Evolutionary conservation across 2,329 filamentous ascomycete genomes (phyloP).

Genomic region (Ambrosiella xylebori): DNA sequence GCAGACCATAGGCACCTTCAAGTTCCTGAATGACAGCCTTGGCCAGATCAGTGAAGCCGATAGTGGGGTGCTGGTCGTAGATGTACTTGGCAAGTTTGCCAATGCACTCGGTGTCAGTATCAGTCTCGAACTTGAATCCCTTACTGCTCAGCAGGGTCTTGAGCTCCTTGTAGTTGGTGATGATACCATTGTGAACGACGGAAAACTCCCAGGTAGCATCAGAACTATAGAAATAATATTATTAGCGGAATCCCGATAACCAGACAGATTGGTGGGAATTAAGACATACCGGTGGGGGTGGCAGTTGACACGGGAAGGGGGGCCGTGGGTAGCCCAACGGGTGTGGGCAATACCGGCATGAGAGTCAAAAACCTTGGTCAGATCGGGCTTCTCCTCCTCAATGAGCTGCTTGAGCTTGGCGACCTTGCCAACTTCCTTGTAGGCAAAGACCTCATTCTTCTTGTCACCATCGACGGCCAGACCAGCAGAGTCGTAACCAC

Average conservation of each 20-base stretch:
- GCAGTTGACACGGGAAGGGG: constrained; percentile 88
- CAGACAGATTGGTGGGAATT: neutral
- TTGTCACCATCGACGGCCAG: constrained; percentile 94
- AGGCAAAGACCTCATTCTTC: constrained; percentile 92
- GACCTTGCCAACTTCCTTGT: constrained; percentile 99
- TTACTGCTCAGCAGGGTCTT: constrained; percentile 84
- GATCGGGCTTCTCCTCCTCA: constrained; percentile 63
- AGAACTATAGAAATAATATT: constrained; percentile 39
- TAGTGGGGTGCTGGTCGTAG: constrained; percentile 80
- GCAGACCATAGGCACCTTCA: constrained; percentile 88
- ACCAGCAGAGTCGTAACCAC: constrained; percentile 95
- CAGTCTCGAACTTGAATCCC: constrained; percentile 97
- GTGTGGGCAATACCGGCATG: constrained; percentile 98
- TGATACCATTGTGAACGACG: constrained; percentile 98
- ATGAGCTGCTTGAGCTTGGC: constrained; percentile 91
- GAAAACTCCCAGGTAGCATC: constrained; percentile 92
- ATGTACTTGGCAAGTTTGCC: constrained; percentile 98
- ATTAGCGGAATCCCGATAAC: neutral
- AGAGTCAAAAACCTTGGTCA: constrained; percentile 88
- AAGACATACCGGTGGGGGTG: constrained; percentile 82
- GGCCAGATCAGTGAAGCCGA: constrained; percentile 89
- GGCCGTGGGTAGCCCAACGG: constrained; percentile 94
- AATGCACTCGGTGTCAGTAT: constrained; percentile 98
- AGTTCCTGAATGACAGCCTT: constrained; percentile 98
- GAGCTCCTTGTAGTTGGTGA: constrained; percentile 99